These are phyloP conservation scores for Phytophthora constricta DNA, from an alignment of 352 stramenopile species.

Conservation along the genomic window DNA sequence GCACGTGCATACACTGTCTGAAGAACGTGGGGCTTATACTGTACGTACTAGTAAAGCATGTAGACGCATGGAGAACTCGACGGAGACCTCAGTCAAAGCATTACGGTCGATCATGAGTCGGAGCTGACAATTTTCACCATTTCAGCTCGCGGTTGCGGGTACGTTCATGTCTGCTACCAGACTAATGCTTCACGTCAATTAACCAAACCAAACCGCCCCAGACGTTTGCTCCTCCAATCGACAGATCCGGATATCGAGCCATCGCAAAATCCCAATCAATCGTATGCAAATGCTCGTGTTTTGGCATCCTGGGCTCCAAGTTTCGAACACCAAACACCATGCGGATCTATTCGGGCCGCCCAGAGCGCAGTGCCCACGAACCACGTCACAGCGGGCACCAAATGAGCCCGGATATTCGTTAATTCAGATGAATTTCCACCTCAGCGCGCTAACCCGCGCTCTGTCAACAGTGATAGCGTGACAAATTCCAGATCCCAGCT, in stretches of 20 bases:
- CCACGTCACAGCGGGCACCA: background rate
- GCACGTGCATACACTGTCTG: too few species aligned
- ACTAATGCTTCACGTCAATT: background rate
- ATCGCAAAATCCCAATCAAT: slow-evolving; percentile 19
- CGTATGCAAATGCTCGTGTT: slow-evolving; percentile 24
- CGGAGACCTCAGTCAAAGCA: too few species aligned
- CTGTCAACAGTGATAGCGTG: slow-evolving; percentile 8
- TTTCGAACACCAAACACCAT: background rate
- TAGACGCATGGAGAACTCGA: too few species aligned
- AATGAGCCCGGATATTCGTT: slow-evolving; percentile 5
- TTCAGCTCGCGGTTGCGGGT: too few species aligned
- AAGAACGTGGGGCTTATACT: too few species aligned
- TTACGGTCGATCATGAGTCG: too few species aligned
- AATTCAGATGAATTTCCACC: too few species aligned
- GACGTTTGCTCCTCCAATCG: slow-evolving; percentile 1
- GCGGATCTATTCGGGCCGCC: slow-evolving; percentile 21
- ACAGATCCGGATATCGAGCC: slow-evolving; percentile 17
- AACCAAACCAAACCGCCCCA: slow-evolving; percentile 16
- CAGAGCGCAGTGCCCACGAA: too few species aligned
- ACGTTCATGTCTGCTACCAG: too few species aligned
- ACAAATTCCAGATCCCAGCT: too few species aligned
- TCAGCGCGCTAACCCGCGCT: slow-evolving; percentile 14
- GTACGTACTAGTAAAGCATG: too few species aligned
- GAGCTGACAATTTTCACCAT: too few species aligned
- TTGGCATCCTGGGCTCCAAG: background rate